phyloP scores from a whole-genome alignment of 352 stramenopile genomes.

The Aphanomyces stellatus region DNA sequence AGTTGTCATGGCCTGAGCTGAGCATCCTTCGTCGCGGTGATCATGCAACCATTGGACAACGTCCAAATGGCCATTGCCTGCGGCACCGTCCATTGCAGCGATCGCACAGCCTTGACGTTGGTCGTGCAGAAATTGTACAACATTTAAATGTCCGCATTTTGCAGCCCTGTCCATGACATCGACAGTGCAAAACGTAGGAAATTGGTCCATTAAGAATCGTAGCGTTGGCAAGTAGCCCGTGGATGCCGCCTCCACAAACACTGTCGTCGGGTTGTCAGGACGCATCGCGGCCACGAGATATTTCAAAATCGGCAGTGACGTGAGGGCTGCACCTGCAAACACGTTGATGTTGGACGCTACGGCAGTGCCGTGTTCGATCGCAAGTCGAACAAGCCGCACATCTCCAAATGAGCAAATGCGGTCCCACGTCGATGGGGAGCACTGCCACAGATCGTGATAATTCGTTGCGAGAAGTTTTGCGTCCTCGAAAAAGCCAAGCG shows the following conservation, averaged over 20 bases:
- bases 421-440: too few species aligned
- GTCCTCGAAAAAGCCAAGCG: not conserved
- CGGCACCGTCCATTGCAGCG: not conserved
- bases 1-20: not conserved
- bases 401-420: too few species aligned
- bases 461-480: too few species aligned
- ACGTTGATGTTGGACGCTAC: too few species aligned
- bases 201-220: not conserved
- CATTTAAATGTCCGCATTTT: not conserved
- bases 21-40: not conserved
- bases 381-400: too few species aligned
- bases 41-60: too few species aligned
- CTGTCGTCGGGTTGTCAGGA: not conserved
- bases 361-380: too few species aligned
- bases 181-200: not conserved
- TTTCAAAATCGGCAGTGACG: not conserved
- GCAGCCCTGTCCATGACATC: not conserved
- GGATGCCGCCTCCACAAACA: not conserved
- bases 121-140: not conserved
- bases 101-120: not conserved
- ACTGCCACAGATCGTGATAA: too few species aligned
- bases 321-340: not conserved
- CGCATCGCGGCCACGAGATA: not conserved
- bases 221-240: not conserved
- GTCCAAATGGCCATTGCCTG: too few species aligned